Percentiles rank a stretch among this genome's conserved stretches.
These are phyloP conservation scores for Crucihimalaya himalaica DNA, from an alignment of 345 rosid genomes.

Conservation along the genomic window DNA sequence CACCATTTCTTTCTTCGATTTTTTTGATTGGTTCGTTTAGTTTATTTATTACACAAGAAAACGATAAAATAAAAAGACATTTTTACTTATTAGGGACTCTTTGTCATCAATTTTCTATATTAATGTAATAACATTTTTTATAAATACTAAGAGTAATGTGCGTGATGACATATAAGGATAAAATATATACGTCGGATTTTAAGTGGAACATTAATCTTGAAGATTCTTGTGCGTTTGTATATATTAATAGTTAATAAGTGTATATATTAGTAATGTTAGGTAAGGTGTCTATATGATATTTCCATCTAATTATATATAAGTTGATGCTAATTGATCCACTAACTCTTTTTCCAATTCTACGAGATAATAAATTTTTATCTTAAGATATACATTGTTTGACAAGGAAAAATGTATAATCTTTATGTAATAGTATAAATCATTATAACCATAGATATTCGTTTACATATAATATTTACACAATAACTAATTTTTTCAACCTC, in stretches of 20 bases:
- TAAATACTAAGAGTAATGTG: neutral
- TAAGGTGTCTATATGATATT: constrained; percentile 26
- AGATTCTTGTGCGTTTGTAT: constrained; percentile 24
- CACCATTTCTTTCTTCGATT: neutral
- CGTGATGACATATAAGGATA: neutral
- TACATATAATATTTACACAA: neutral
- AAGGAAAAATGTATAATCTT: neutral
- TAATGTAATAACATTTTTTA: neutral
- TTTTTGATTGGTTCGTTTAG: neutral
- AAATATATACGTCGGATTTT: neutral
- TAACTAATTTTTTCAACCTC: no score
- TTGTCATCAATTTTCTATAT: neutral
- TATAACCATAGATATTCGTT: neutral
- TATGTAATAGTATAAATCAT: neutral
- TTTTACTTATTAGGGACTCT: neutral
- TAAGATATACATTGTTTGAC: neutral
- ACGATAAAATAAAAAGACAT: neutral
- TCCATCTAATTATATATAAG: constrained; percentile 2
- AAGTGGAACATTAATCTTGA: constrained; percentile 30
- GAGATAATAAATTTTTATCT: neutral
- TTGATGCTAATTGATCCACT: constrained; percentile 9
- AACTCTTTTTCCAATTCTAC: neutral
- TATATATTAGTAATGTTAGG: constrained; percentile 23
- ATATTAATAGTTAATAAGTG: constrained; percentile 11
- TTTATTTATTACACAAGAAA: neutral